phyloP scores from a whole-genome alignment of 305 asterid species.

The Caryopteris hybrid region DNA sequence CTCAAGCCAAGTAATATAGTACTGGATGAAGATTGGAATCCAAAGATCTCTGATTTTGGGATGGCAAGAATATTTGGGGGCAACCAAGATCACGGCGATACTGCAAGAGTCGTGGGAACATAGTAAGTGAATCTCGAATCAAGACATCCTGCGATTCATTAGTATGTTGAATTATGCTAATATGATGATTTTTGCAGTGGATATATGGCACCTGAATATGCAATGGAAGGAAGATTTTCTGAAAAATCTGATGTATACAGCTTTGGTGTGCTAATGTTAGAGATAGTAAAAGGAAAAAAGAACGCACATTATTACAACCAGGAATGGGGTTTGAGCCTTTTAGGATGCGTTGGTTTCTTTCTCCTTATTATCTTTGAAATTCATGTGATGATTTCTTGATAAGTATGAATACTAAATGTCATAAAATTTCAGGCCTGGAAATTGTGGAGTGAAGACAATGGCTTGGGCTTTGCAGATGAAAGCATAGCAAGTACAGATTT shows the following conservation, averaged over 20 bases:
- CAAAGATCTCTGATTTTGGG: conserved; percentile 57
- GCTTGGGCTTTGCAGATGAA: conserved; percentile 27
- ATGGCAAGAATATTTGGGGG: conserved; percentile 52
- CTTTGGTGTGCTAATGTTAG: conserved; percentile 44
- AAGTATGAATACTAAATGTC: not conserved
- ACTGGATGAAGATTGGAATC: conserved; percentile 38
- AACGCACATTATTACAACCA: conserved; percentile 34
- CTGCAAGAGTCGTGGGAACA: conserved; percentile 29
- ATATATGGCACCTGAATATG: conserved; percentile 28
- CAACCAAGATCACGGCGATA: conserved; percentile 39
- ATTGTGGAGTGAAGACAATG: conserved; percentile 38
- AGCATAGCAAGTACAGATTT: not conserved
- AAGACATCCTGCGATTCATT: not conserved
- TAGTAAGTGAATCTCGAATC: not conserved
- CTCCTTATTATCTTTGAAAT: not conserved
- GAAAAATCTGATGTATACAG: conserved; percentile 50
- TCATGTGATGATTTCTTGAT: not conserved
- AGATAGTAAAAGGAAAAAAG: conserved; percentile 37
- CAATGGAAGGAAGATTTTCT: conserved; percentile 47
- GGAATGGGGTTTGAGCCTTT: conserved; percentile 39
- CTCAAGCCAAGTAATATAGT: conserved; percentile 13
- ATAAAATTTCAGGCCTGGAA: conserved; percentile 41
- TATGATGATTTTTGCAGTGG: conserved; percentile 26
- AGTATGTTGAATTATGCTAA: not conserved
- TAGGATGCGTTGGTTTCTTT: conserved; percentile 35